These are phyloP conservation scores for Pichia sporocuriosa DNA, from an alignment of 805 yeast species.

Conservation along the genomic window DNA sequence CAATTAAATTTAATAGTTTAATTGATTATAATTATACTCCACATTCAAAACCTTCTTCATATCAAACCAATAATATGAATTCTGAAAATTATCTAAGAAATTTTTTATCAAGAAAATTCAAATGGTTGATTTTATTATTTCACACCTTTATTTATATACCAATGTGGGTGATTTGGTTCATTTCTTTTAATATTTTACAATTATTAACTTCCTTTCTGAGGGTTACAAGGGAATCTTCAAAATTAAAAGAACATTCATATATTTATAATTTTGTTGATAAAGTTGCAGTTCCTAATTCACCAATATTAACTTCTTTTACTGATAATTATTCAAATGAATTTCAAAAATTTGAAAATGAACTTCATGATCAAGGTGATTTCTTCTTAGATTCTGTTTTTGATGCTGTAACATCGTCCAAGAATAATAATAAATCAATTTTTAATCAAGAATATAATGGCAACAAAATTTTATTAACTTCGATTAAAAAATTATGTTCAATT, in stretches of 20 bases:
- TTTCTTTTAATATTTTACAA: conserved; percentile 36
- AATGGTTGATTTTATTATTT: conserved; percentile 42
- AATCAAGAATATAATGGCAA: conserved; percentile 20
- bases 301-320: conserved; percentile 20
- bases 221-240: conserved; percentile 26
- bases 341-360: conserved; percentile 34
- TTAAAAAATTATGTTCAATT: conserved; percentile 25
- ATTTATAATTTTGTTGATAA: conserved; percentile 12
- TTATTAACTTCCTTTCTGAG: conserved; percentile 28
- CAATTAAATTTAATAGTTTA: conserved; percentile 30
- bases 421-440: conserved; percentile 20
- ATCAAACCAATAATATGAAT: conserved; percentile 19
- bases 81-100: conserved; percentile 6
- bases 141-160: conserved; percentile 52
- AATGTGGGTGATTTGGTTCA: conserved; percentile 52
- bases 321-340: conserved; percentile 23
- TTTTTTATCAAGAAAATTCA: conserved; percentile 29
- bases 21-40: too few species aligned
- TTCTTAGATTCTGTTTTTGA: conserved; percentile 59
- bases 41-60: too few species aligned
- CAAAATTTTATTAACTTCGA: conserved; percentile 21
- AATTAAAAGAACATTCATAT: conserved; percentile 15
- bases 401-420: conserved; percentile 39
- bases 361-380: conserved; percentile 56
- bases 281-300: conserved; percentile 17